Evolutionary conservation across 2,329 filamentous ascomycete genomes (phyloP).

Genomic region (Penicillium brevicompactum): DNA sequence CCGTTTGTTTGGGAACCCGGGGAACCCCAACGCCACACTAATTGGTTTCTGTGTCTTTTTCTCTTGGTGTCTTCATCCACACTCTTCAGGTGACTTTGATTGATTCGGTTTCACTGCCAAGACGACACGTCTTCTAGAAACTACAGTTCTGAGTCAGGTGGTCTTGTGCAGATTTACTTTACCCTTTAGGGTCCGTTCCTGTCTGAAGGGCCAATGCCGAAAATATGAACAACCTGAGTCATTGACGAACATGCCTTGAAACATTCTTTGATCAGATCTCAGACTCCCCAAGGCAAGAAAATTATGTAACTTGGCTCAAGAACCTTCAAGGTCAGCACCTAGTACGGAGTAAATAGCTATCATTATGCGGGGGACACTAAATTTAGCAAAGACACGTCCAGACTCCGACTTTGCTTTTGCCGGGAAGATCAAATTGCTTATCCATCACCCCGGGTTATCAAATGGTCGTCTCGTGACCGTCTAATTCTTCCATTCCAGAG

Average conservation of each 20-base stretch:
- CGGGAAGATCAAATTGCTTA: neutral
- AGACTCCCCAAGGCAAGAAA: too few species aligned
- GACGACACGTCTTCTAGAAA: slow-evolving; percentile 6
- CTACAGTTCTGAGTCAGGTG: slow-evolving; percentile 6
- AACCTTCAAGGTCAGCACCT: too few species aligned
- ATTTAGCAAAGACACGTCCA: neutral
- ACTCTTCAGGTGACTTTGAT: slow-evolving; percentile 1
- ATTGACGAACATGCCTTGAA: slow-evolving; percentile 1
- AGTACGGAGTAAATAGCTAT: neutral
- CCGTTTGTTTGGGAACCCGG: slow-evolving; percentile 7
- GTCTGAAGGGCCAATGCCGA: neutral
- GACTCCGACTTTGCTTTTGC: neutral
- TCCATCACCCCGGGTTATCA: too few species aligned
- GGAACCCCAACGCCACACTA: slow-evolving; percentile 10
- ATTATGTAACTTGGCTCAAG: too few species aligned
- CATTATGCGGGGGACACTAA: neutral
- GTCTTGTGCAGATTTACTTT: slow-evolving; percentile 1
- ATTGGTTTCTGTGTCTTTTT: neutral
- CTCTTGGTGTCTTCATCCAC: neutral
- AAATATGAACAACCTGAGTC: neutral
- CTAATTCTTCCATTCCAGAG: slow-evolving; percentile 7
- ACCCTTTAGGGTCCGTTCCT: neutral
- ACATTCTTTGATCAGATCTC: neutral
- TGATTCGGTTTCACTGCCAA: neutral
- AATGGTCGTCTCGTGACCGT: slow-evolving; percentile 1